Percentiles rank a stretch among this genome's conserved stretches.
phyloP scores from a whole-genome alignment of 257 asterid species.

The Nicotiana otophora region DNA sequence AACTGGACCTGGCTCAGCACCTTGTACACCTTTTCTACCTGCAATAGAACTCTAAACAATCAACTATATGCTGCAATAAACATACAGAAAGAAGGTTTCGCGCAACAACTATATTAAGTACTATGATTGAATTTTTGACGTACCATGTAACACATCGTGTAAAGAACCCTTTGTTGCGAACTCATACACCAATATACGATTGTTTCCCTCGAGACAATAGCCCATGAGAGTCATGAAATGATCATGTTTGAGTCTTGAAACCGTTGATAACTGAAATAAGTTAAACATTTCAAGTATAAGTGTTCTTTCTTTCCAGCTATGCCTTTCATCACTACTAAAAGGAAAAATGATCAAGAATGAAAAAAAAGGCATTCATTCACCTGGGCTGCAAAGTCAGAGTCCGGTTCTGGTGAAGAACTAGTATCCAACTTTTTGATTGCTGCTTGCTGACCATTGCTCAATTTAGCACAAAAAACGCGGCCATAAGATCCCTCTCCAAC shows the following conservation, averaged over 20 bases:
- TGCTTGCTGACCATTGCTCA: constrained; percentile 44
- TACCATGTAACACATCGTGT: constrained; percentile 85
- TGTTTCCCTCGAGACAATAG: constrained; percentile 65
- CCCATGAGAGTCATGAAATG: constrained; percentile 69
- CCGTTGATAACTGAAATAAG: constrained; percentile 52
- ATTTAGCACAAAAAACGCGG: constrained; percentile 33
- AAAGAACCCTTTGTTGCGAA: constrained; percentile 78
- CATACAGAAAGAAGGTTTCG: neutral
- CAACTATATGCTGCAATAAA: neutral
- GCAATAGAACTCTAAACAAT: neutral
- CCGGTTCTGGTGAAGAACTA: constrained; percentile 53
- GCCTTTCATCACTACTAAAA: neutral
- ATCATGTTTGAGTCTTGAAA: constrained; percentile 74
- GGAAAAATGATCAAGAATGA: neutral
- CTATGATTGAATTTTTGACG: neutral
- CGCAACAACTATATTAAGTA: neutral
- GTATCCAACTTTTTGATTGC: constrained; percentile 80
- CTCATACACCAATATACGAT: constrained; percentile 61
- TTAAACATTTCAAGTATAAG: neutral
- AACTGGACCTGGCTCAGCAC: constrained; percentile 90
- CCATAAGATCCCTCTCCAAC: constrained; percentile 28
- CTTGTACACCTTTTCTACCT: constrained; percentile 93
- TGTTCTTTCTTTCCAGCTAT: too few species aligned
- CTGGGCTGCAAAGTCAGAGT: constrained; percentile 60
- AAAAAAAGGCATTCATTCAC: constrained; percentile 15